Conservation (phyloP, 768 basidiomycete species). For the Amanita rubescens region DNA sequence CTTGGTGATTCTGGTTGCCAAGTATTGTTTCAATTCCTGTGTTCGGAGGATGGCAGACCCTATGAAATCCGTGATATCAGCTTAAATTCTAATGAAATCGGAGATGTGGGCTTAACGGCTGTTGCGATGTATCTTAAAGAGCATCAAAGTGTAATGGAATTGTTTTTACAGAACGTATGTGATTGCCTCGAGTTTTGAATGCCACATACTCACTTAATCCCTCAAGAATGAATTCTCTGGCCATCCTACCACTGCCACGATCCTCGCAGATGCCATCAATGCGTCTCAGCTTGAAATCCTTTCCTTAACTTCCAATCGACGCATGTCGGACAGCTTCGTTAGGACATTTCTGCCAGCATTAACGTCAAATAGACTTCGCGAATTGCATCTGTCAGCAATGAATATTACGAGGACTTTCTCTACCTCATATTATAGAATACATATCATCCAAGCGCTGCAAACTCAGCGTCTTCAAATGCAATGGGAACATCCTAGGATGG, state of each 20-base stretch:
- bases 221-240: constrained; percentile 18
- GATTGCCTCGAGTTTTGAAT: background rate
- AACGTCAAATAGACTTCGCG: constrained; percentile 38
- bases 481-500: constrained; percentile 46
- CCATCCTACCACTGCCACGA: constrained; percentile 28
- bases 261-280: constrained; percentile 46
- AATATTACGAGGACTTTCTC: constrained; percentile 35
- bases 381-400: constrained; percentile 49
- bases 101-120: constrained; percentile 46
- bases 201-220: background rate
- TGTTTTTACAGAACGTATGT: constrained; percentile 55
- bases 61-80: constrained; percentile 47
- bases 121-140: constrained; percentile 42
- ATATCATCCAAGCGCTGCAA: constrained; percentile 37
- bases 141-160: constrained; percentile 37
- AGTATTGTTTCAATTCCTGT: constrained; percentile 46
- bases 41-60: constrained; percentile 37
- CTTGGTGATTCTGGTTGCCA: constrained; percentile 53
- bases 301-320: constrained; percentile 41
- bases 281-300: constrained; percentile 43
- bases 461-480: constrained; percentile 43
- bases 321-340: constrained; percentile 45
- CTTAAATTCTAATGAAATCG: constrained; percentile 50
- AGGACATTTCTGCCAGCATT: constrained; percentile 43
- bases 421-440: constrained; percentile 38